A percentile compares a stretch with the other conserved stretches of the same genome.
Conservation (phyloP, 345 rosid species). For the Euphorbia tirucalli region DNA sequence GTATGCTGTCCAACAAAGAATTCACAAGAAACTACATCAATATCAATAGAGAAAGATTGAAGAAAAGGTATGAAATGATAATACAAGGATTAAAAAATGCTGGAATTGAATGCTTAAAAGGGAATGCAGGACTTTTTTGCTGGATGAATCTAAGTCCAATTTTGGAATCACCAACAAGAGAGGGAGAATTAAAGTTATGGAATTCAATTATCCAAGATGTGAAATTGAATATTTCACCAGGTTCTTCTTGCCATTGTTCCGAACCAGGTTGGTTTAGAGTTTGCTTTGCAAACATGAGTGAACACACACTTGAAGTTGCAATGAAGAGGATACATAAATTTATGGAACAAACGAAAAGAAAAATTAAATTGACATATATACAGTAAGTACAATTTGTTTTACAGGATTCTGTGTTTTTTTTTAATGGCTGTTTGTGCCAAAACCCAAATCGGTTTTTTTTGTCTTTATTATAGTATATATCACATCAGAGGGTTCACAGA, state of each 20-base stretch:
- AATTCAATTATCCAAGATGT: conserved; percentile 52
- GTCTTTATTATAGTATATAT: conserved; percentile 14
- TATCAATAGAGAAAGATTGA: conserved; percentile 64
- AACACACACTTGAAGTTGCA: conserved; percentile 68
- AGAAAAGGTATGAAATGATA: conserved; percentile 61
- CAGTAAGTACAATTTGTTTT: neutral
- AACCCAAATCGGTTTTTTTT: conserved; percentile 1
- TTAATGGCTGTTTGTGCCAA: conserved; percentile 8
- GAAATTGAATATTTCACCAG: conserved; percentile 85
- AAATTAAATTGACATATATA: conserved; percentile 8
- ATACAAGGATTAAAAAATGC: conserved; percentile 57
- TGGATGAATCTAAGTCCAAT: conserved; percentile 85
- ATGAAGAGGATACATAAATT: conserved; percentile 64
- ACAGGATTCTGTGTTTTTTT: neutral
- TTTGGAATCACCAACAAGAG: conserved; percentile 47
- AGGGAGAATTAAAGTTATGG: conserved; percentile 78
- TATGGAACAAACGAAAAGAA: conserved; percentile 50
- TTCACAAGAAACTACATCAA: conserved; percentile 58
- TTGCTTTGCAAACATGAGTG: conserved; percentile 93
- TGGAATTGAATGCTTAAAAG: conserved; percentile 79
- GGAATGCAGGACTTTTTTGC: conserved; percentile 92
- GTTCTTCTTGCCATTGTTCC: conserved; percentile 88
- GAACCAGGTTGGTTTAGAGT: conserved; percentile 98
- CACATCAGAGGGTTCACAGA: conserved; percentile 3
- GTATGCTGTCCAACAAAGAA: conserved; percentile 63